A percentile compares a stretch with the other conserved stretches of the same genome.
Evolutionary conservation across 306 rosid species (phyloP).

Genomic region (Datisca glomerata): DNA sequence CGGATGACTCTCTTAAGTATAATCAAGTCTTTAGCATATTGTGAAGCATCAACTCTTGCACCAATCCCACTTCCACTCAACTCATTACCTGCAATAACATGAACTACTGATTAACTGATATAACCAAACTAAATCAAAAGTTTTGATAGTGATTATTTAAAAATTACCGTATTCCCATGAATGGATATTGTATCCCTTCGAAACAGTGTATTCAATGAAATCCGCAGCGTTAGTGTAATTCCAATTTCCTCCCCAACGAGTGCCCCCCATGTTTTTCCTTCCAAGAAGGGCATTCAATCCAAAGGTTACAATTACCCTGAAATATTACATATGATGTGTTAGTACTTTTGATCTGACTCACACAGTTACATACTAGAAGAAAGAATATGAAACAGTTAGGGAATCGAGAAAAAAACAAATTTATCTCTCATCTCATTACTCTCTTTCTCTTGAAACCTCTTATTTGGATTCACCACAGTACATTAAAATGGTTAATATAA

Average conservation of each 20-base stretch:
- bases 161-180: conserved; percentile 86
- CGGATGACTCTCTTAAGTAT: conserved; percentile 37
- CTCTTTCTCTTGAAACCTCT: too few species aligned
- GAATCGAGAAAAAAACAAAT: not conserved
- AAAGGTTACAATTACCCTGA: conserved; percentile 63
- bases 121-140: not conserved
- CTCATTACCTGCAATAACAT: conserved; percentile 79
- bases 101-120: too few species aligned
- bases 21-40: conserved; percentile 64
- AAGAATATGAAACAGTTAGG: too few species aligned
- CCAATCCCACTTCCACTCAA: conserved; percentile 68
- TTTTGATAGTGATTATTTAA: too few species aligned
- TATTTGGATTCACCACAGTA: too few species aligned
- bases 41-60: conserved; percentile 55
- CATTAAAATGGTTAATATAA: too few species aligned
- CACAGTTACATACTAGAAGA: too few species aligned
- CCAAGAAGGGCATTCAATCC: conserved; percentile 82
- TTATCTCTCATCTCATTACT: too few species aligned
- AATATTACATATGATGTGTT: too few species aligned
- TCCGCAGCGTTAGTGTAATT: conserved; percentile 43
- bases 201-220: conserved; percentile 49
- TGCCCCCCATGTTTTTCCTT: conserved; percentile 25
- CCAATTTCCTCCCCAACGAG: conserved; percentile 80
- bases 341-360: not conserved
- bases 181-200: conserved; percentile 53